Evolutionary conservation across 73 alveolate species (phyloP).

Genomic region (Uronychia binucleata): DNA sequence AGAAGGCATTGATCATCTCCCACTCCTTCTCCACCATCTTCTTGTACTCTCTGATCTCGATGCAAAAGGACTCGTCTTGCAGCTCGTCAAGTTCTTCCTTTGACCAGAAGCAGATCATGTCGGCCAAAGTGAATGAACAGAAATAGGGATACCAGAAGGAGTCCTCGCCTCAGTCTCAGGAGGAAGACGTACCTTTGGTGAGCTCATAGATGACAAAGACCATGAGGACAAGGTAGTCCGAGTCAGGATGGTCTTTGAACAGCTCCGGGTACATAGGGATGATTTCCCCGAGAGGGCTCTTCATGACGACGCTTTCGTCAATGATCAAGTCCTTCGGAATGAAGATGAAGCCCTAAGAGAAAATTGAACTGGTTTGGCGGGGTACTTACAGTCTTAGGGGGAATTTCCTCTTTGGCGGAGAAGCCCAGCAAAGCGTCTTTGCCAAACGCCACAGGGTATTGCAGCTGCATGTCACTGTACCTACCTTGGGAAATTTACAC

Average conservation of each 20-base stretch:
- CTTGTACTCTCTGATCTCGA: constrained; percentile 21
- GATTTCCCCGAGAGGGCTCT: constrained; percentile 3
- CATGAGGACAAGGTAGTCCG: constrained; percentile 26
- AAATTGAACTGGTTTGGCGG: too few species aligned
- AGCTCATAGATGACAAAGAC: neutral
- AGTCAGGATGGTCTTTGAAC: constrained; percentile 22
- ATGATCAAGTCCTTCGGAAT: constrained; percentile 32
- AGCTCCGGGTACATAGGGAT: constrained; percentile 27
- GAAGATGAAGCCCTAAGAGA: constrained; percentile 20
- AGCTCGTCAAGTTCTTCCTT: constrained; percentile 17
- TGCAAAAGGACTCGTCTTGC: constrained; percentile 10
- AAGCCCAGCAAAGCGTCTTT: constrained; percentile 35
- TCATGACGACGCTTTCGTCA: constrained; percentile 16
- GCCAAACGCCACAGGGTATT: constrained; percentile 52
- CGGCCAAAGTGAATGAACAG: constrained; percentile 23
- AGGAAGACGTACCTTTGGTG: neutral
- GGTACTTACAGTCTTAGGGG: constrained; percentile 4
- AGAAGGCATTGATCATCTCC: constrained; percentile 14
- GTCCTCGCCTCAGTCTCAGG: constrained; percentile 31
- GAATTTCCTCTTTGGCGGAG: constrained; percentile 39
- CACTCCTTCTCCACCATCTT: constrained; percentile 16
- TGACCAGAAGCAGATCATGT: constrained; percentile 36
- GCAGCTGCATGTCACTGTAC: neutral
- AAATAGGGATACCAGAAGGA: constrained; percentile 47
- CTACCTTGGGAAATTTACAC: neutral